Percentiles rank a stretch among this genome's conserved stretches.
These are phyloP conservation scores for Aquilaria malaccensis DNA, from an alignment of 345 rosid species.

Conservation along the genomic window DNA sequence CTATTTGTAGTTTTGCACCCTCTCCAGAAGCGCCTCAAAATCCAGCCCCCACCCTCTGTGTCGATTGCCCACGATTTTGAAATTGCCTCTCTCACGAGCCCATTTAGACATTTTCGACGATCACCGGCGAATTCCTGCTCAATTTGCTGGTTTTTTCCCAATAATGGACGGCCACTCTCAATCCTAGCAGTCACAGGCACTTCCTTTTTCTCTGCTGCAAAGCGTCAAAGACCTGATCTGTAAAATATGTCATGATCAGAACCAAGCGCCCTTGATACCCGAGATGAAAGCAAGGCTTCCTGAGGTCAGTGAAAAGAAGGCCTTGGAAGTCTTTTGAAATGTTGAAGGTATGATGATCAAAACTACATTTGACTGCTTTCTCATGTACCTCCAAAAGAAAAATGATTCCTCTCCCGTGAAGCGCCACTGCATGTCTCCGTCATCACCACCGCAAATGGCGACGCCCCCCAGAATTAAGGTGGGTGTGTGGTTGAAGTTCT, in stretches of 20 bases:
- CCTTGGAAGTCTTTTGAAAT: slow-evolving; percentile 20
- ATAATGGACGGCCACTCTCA: too few relatives aligned
- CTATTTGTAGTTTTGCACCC: too few relatives aligned
- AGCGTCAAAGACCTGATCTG: slow-evolving; percentile 30
- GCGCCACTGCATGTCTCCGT: background rate
- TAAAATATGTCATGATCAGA: slow-evolving; percentile 29
- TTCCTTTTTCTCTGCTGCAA: slow-evolving; percentile 17
- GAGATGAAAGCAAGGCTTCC: slow-evolving; percentile 26
- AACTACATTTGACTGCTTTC: slow-evolving; percentile 3
- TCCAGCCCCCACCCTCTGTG: too few relatives aligned
- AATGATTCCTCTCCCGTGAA: slow-evolving; percentile 5
- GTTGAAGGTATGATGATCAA: background rate
- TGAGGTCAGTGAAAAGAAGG: slow-evolving; percentile 23
- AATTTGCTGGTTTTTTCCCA: too few relatives aligned
- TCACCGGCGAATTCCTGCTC: too few relatives aligned
- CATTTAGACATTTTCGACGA: too few relatives aligned
- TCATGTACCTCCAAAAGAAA: background rate
- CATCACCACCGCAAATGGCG: background rate
- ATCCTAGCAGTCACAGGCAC: too few relatives aligned
- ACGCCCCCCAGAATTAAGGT: background rate
- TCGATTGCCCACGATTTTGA: too few relatives aligned
- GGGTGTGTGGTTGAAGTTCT: too few relatives aligned
- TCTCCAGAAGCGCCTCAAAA: too few relatives aligned
- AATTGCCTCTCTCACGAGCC: too few relatives aligned
- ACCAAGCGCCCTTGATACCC: slow-evolving; percentile 15